phyloP scores from a whole-genome alignment of 2,329 filamentous ascomycete species.

The Lecanicillium sp. region DNA sequence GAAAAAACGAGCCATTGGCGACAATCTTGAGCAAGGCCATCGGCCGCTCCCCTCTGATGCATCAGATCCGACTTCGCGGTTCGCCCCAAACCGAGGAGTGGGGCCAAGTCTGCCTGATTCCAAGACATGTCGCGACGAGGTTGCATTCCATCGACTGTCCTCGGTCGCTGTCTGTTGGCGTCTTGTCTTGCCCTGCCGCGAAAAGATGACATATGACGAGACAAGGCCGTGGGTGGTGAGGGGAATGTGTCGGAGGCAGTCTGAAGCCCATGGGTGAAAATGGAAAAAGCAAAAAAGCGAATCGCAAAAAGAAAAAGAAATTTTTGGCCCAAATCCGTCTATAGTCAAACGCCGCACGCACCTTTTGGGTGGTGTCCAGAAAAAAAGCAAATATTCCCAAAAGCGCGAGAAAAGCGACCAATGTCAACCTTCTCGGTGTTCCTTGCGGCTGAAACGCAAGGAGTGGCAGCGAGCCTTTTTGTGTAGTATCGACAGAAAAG shows the following conservation, averaged over 20 bases:
- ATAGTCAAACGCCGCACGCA: conserved; percentile 14
- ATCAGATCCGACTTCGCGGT: conserved; percentile 1
- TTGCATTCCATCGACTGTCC: conserved; percentile 24
- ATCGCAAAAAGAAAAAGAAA: conserved; percentile 11
- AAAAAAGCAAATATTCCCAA: conserved; percentile 12
- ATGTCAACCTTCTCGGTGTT: neutral
- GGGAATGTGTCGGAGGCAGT: conserved; percentile 2
- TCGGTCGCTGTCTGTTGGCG: conserved; percentile 19
- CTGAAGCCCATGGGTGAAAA: neutral
- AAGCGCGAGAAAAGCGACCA: neutral
- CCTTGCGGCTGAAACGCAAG: conserved; percentile 34
- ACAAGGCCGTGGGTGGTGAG: conserved; percentile 11
- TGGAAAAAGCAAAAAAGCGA: conserved; percentile 9
- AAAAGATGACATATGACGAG: conserved; percentile 16
- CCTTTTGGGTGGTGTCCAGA: conserved; percentile 12
- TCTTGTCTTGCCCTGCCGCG: conserved; percentile 8
- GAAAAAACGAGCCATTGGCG: neutral
- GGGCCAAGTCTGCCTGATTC: conserved; percentile 15
- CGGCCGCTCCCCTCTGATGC: neutral
- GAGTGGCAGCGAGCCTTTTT: conserved; percentile 31
- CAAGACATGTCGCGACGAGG: conserved; percentile 26
- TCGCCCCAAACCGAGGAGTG: neutral
- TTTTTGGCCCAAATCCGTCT: conserved; percentile 9
- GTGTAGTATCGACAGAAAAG: conserved; percentile 29
- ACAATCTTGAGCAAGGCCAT: neutral